phyloP scores from a whole-genome alignment of 2,329 filamentous ascomycete genomes.

The Exophiala calicioides region DNA sequence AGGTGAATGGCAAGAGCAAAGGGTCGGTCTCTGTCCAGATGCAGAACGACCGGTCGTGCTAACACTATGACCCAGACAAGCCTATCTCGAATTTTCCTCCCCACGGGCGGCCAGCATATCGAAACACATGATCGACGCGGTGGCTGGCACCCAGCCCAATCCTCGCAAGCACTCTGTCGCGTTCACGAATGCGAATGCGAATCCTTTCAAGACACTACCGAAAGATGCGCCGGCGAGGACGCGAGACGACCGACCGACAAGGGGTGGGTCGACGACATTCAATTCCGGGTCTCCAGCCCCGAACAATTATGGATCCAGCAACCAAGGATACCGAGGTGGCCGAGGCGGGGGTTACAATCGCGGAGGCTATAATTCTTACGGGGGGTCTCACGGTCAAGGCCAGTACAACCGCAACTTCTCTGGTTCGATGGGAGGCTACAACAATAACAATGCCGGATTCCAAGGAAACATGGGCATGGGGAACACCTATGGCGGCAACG shows the following conservation, averaged over 20 bases:
- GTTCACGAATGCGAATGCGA: slow-evolving; percentile 74
- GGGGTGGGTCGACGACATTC: slow-evolving; percentile 46
- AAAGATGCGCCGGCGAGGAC: slow-evolving; percentile 78
- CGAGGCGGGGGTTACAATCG: slow-evolving; percentile 55
- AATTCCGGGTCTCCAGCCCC: slow-evolving; percentile 41
- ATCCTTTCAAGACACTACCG: slow-evolving; percentile 87
- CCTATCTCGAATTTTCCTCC: slow-evolving; percentile 80
- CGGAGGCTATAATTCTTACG: slow-evolving; percentile 39
- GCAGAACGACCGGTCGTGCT: neutral
- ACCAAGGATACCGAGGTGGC: slow-evolving; percentile 57
- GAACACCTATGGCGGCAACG: slow-evolving; percentile 49
- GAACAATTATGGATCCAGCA: slow-evolving; percentile 47
- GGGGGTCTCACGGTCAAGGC: too few relatives aligned
- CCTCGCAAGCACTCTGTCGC: slow-evolving; percentile 69
- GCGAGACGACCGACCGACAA: slow-evolving; percentile 60
- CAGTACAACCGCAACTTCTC: slow-evolving; percentile 53
- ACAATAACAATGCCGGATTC: slow-evolving; percentile 56
- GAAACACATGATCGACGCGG: slow-evolving; percentile 76
- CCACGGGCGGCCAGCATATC: slow-evolving; percentile 81
- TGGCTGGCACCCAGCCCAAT: slow-evolving; percentile 56
- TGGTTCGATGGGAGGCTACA: slow-evolving; percentile 42
- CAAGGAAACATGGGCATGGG: slow-evolving; percentile 55
- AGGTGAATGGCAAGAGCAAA: slow-evolving; percentile 98
- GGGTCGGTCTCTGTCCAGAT: slow-evolving; percentile 61
- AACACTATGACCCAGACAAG: slow-evolving; percentile 55